A percentile compares a stretch with the other conserved stretches of the same genome.
Conservation (phyloP, 345 rosid genomes). For the Corymbia maculata region DNA sequence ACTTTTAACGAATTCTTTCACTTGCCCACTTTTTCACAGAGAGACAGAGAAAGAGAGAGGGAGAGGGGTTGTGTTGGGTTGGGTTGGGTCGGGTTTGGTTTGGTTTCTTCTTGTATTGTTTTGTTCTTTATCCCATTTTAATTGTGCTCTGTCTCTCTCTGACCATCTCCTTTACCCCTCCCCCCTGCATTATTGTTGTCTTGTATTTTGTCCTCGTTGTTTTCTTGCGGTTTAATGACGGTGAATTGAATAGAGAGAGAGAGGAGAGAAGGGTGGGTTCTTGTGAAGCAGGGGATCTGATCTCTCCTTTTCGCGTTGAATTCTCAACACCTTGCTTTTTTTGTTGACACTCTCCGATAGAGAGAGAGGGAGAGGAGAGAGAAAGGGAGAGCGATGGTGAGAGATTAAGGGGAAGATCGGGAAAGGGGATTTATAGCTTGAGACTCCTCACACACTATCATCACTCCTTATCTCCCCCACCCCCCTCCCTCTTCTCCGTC, state of each 20-base stretch:
- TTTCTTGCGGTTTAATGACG: neutral
- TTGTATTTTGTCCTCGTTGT: neutral
- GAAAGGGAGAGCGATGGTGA: neutral
- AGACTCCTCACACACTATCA: neutral
- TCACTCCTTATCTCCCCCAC: neutral
- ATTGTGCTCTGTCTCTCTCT: neutral
- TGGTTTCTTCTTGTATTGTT: neutral
- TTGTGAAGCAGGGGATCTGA: slow-evolving; percentile 27
- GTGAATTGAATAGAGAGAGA: neutral
- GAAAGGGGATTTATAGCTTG: neutral
- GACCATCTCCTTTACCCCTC: neutral
- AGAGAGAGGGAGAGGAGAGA: neutral
- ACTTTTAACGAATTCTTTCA: neutral
- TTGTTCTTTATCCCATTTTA: neutral
- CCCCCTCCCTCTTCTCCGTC: neutral
- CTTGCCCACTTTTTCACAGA: neutral
- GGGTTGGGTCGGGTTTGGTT: neutral
- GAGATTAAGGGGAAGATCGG: neutral
- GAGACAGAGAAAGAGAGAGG: neutral
- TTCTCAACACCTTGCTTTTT: slow-evolving; percentile 4
- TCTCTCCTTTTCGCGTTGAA: slow-evolving; percentile 37
- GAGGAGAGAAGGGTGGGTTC: neutral
- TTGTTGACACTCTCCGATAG: neutral
- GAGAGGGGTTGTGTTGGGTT: neutral
- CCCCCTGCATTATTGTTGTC: neutral